Evolutionary conservation across 805 yeast genomes (phyloP), one percentile per base, ranked within the genome.

Genomic region (Kazachstania africana): DNA sequence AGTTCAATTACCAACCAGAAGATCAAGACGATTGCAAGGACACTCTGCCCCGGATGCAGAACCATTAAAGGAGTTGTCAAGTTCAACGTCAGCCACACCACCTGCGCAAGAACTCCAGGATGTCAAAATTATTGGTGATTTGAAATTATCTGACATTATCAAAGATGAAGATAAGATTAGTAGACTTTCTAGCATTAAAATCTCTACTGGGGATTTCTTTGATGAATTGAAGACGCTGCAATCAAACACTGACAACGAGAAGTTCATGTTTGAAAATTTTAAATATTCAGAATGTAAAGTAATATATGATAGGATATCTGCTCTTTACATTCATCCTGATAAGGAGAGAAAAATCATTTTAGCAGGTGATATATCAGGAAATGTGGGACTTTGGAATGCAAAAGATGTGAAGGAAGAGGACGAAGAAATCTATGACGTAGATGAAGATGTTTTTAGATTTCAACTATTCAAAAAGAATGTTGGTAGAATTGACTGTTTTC

Each of bases 291-390:
- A 78, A 31, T 68, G 84, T 38, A 78, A 76, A 45, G 56, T 88
- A 4, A 70, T 81, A 1, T 44, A 53, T 45, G 79, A 77, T 32
- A 63, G 98, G 36, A 75, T 88, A 51, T 74, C 87, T 0, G 62
- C 81, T 2, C 66, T 85, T 25, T 61, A 65, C 24, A 78, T 83
- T 50, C 97, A 88, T 54, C 95, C 96, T 0, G 57, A 80, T 0
- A 51, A 49, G 0, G 67, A 65, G 1, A 73, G 74, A 37, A 66
- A 78, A 40, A 46, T 88, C 4, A 64, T 85, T 2, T 50, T 82
- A 20, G 95, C 85, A 1, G 97, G 96, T 28, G 98, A 91, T 55
- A 82, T 83, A 9, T 58, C 60, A n/a, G 98, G 98, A 5, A 69
- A 74, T 39, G 57, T 85, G 26, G 96, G 96, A 0, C 65, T 91